Evolutionary conservation across 1,284 basidiomycete species (phyloP), one percentile per base, ranked within the genome.

Genomic region (Austroboletus sp.): DNA sequence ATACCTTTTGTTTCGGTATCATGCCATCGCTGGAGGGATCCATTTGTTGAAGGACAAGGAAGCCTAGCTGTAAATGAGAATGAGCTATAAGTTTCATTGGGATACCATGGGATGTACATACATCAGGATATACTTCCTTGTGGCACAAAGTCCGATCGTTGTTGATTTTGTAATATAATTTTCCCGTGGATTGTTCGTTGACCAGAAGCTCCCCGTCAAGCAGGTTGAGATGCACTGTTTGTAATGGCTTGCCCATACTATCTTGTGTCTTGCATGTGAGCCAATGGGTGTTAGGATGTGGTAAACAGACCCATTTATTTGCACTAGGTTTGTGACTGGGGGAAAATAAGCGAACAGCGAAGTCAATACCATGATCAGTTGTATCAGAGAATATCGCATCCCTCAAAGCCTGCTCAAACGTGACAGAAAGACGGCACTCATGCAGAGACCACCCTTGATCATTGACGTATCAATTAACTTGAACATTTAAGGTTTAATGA

Each of bases 181-280:
- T 63, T 6, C 67, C 66, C 4, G 73, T 42, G 1, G 67, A 60
- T 39, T 64, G 64, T 0, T 72, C 75, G 15, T 26, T 15, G 6
- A 38, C 15, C 3, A 11, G 6, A 9, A 38, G 36, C 9, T n/a
- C 10, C 6, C 23, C 15, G 17, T 26, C n/a, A 17, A 27, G n/a
- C 6, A 38, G 16, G 36, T 26, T 26, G 4, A 38, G 36, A 16
- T 38, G 36, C 3, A 26, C 13, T 5, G 5, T 16, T 38, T 26
- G 7, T 5, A 10, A 15, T 8, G 23, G 6, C 23, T 38, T 17
- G 5, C 21, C 12, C 11, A 27, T 9, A 5, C n/a, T 12, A 1
- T 23, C 21, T 12, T 8, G 6, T 2, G 31, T 42, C 17, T 4
- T 6, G 2, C 31, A 34, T 12, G 9, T 26, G 11, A 42, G 5